Percentiles rank a stretch among this genome's conserved stretches.
phyloP scores from a whole-genome alignment of 345 rosid genomes.

The Murraya koenigii region DNA sequence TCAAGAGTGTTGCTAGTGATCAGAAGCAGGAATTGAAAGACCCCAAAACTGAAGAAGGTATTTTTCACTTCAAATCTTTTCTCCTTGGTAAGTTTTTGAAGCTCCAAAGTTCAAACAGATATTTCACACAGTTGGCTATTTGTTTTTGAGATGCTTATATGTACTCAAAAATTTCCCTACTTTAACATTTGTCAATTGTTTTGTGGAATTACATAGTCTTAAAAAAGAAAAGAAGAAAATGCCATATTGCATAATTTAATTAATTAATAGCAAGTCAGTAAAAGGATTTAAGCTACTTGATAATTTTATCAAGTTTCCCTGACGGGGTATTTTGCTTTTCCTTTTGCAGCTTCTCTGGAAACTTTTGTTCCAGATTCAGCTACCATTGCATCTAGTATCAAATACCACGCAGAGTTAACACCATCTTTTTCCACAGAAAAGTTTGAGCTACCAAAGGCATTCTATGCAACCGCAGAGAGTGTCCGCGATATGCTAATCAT shows the following conservation, averaged over 20 bases:
- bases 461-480: slow-evolving; percentile 48
- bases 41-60: slow-evolving; percentile 29
- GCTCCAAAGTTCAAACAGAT: background rate
- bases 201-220: background rate
- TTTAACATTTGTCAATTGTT: background rate
- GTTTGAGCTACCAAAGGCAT: slow-evolving; percentile 56
- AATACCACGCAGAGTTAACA: slow-evolving; percentile 56
- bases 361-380: slow-evolving; percentile 34
- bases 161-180: background rate
- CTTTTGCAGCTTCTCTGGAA: slow-evolving; percentile 33
- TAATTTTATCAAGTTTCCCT: background rate
- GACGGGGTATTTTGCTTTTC: background rate
- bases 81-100: background rate
- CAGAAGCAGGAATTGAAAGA: slow-evolving; percentile 35
- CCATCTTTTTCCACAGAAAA: slow-evolving; percentile 48
- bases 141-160: background rate
- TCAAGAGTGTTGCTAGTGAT: slow-evolving; percentile 41
- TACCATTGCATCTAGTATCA: slow-evolving; percentile 44
- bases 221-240: background rate
- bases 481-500: slow-evolving; percentile 47
- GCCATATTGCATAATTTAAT: background rate
- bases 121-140: background rate
- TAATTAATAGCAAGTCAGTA: background rate
- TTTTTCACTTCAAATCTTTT: background rate
- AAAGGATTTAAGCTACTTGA: background rate